Base-by-base conservation (phyloP, 2,329 filamentous ascomycete species). In the Eutypella sp. region DNA sequence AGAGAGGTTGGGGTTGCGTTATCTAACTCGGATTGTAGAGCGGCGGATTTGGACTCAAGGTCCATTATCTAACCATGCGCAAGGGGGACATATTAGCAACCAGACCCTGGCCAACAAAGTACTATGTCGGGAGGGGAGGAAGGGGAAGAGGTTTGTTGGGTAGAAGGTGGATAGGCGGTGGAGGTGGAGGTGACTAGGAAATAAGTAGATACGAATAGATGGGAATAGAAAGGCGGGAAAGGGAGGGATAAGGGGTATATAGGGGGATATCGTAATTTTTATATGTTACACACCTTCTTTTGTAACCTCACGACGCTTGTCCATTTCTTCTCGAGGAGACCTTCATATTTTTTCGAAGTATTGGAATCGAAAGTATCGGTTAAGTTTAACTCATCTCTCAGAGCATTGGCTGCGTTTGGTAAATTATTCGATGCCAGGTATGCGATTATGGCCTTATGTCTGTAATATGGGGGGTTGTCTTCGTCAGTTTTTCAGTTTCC, bases 321-420 rank as follows among this genome's bases (percentile, higher is more conserved):
- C 92, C 92, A 97, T 74, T 97, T 97, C 79, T 96, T 96, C 76
- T 97, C 92, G 55, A 97, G 70, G 23, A 97, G 70, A 2, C 88
- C 87, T 68, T 96, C 90, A 71, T 96, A 97, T 70, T 95, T 96
- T 74, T 96, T 96, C 43, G 85, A 79, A 18, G 89, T 96, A 16
- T 80, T 78, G 51, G 87, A 76, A 63, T 96, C 89, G 59, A 95
- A 91, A 40, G 71, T 70, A 45, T 79, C 81, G 42, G 82, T 78
- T 4, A 96, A 77, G 45, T 78, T 76, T n/a, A 88, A 71, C 67
- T 96, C 91, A 60, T 86, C 77, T 51, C 89, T 82, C 48, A 96
- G 73, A 20, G 85, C 80, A 38, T 81, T 73, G 36, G 87, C 87
- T 51, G 80, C 84, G 46, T 81, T 81, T 23, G 81, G 70, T 36